Percentiles rank a stretch among this genome's conserved stretches.
phyloP scores from a whole-genome alignment of 1,284 basidiomycete genomes.

The Tilletiopsis washingtonensis region DNA sequence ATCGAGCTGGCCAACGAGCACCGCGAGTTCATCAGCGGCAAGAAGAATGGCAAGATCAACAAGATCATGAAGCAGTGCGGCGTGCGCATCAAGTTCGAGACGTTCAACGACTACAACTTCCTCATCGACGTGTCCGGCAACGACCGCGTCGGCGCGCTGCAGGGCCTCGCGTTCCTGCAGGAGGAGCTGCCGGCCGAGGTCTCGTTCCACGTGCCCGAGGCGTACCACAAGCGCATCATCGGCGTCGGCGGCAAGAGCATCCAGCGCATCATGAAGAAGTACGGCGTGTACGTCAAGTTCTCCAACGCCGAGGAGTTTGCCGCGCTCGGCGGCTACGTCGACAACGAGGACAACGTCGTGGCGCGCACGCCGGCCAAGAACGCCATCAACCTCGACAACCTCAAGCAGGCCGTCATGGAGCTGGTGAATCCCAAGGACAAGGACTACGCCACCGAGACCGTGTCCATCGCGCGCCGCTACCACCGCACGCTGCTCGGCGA shows the following conservation, averaged over 20 bases:
- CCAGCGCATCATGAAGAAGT: constrained; percentile 99
- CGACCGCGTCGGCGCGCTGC: constrained; percentile 61
- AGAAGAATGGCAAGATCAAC: constrained; percentile 51
- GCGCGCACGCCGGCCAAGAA: constrained; percentile 97
- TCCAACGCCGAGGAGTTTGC: constrained; percentile 97
- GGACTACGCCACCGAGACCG: constrained; percentile 87
- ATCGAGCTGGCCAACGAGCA: constrained; percentile 97
- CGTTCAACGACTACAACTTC: constrained; percentile 98
- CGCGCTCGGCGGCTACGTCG: constrained; percentile 83
- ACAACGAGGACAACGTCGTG: constrained; percentile 97
- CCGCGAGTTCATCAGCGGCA: constrained; percentile 75
- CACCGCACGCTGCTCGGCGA: constrained; percentile 90
- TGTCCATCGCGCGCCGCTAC: constrained; percentile 85
- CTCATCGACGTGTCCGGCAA: constrained; percentile 67
- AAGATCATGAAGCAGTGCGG: constrained; percentile 55
- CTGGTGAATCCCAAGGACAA: constrained; percentile 96
- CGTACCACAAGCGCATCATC: constrained; percentile 98
- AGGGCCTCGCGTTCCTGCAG: constrained; percentile 80
- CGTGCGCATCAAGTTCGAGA: constrained; percentile 98
- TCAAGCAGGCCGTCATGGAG: constrained; percentile 96
- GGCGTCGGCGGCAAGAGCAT: constrained; percentile 97
- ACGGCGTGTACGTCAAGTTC: constrained; percentile 98
- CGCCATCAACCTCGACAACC: constrained; percentile 84
- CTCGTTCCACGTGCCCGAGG: constrained; percentile 96
- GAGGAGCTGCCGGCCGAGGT: constrained; percentile 98